Evolutionary conservation across 495 filamentous ascomycete genomes (phyloP), one percentile per base, ranked within the genome.

Genomic region (Daldinia concentrica): DNA sequence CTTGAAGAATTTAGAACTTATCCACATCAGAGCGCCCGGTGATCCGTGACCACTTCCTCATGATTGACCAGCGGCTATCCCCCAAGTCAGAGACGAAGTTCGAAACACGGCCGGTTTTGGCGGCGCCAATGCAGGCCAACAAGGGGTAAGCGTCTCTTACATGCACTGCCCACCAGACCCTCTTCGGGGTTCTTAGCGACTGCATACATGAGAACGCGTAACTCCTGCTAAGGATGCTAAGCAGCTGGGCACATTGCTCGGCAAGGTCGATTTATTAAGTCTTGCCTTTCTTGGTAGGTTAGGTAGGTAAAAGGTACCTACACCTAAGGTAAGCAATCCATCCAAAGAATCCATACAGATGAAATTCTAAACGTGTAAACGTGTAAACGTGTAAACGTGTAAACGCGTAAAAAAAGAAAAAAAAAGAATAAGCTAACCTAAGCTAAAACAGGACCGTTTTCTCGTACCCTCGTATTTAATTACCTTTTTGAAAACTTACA

Each of bases 71-170:
- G 43, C 43, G 43, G 22, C 14, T 48, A 48, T 48, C 50, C 50
- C 50, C 50, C 50, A 54, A 54, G 24, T 54, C 11, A 54, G 50
- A 54, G 50, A 54, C 50, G 27, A 54, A 29, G 27, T 48, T 54
- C 50, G 50, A 54, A 54, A 54, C 50, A 54, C 50, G 50, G 50
- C 50, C 15, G 12, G 50, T 54, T 54, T 54, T 54, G 50, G 50
- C 50, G 50, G 22, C 50, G 50, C 27, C 27, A 30, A 54, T 54
- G 50, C 26, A 29, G 11, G 12, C 50, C 50, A 30, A 27, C 26
- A 54, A 54, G 27, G 50, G 43, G 43, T 48, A 48, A 48, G 43
- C 43, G 43, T 48, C 43, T 54, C 50, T 54, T 26, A 54, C 50
- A 30, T 54, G 50, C 50, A 54, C 50, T 30, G 50, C 50, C 50